Percentiles rank a stretch among this genome's conserved stretches.
Conservation (phyloP, 768 basidiomycete species). For the Lactarius akahatsu region DNA sequence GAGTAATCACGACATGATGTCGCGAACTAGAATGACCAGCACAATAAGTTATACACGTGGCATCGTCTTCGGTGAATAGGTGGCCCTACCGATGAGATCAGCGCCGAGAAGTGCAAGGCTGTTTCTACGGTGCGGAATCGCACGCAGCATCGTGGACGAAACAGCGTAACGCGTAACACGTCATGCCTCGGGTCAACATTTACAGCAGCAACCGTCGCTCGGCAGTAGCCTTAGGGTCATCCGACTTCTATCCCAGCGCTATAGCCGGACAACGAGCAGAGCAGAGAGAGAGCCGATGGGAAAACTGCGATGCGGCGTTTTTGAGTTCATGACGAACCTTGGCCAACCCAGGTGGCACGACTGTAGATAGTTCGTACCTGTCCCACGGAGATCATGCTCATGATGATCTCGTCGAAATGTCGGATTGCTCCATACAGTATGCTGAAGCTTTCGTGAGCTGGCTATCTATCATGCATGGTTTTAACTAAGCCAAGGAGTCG, state of each 20-base stretch:
- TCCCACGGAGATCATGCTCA: conserved; percentile 5
- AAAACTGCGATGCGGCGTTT: not conserved
- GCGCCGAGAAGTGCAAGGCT: not conserved
- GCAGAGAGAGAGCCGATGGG: not conserved
- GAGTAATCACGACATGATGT: not conserved
- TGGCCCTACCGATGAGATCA: not conserved
- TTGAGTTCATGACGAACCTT: not conserved
- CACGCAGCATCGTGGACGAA: not conserved
- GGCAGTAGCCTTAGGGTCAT: not conserved
- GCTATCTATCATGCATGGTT: not conserved
- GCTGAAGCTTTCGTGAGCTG: not conserved
- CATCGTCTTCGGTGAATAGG: not conserved
- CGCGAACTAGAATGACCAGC: not conserved
- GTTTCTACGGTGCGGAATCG: not conserved
- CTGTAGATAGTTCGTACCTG: not conserved
- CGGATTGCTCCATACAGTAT: not conserved
- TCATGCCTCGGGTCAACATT: not conserved
- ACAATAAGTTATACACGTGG: not conserved
- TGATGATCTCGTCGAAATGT: not conserved
- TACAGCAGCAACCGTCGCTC: not conserved
- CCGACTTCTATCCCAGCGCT: not conserved
- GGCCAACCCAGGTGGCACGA: not conserved
- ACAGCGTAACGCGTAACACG: not conserved
- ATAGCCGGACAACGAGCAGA: not conserved
- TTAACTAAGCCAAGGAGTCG: not conserved